Evolutionary conservation across 768 basidiomycete species (phyloP).

Genomic region (Leccinum boreale): DNA sequence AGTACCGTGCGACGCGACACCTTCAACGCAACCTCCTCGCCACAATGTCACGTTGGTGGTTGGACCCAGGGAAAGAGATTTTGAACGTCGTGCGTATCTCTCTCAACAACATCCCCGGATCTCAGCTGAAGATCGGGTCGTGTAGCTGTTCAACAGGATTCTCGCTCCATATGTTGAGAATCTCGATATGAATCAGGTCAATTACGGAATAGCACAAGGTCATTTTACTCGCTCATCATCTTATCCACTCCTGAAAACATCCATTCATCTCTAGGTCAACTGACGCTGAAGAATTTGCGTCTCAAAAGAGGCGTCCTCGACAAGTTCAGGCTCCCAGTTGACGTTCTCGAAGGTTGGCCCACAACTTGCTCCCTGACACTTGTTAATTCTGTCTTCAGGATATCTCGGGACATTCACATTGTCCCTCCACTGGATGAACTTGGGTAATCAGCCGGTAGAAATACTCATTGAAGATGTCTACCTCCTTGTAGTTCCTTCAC

Average conservation of each 20-base stretch:
- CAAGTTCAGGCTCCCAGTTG: conserved; percentile 92
- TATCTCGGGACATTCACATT: conserved; percentile 84
- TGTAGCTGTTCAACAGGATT: conserved; percentile 81
- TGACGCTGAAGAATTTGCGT: conserved; percentile 75
- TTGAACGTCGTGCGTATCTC: conserved; percentile 58
- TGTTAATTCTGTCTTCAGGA: conserved; percentile 42
- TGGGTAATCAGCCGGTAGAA: conserved; percentile 88
- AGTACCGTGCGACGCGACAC: background rate
- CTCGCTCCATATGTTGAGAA: conserved; percentile 96
- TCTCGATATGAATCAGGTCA: conserved; percentile 90
- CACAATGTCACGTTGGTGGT: conserved; percentile 69
- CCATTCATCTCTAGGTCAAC: conserved; percentile 49
- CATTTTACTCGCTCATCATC: conserved; percentile 8
- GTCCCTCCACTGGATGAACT: conserved; percentile 85
- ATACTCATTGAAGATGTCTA: conserved; percentile 92
- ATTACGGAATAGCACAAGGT: conserved; percentile 90
- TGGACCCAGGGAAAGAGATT: conserved; percentile 83
- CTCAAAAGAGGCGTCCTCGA: conserved; percentile 93
- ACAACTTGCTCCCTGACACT: background rate
- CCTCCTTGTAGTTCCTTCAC: conserved; percentile 83
- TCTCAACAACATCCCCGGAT: background rate
- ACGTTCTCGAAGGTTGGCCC: conserved; percentile 81
- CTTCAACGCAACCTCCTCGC: conserved; percentile 7
- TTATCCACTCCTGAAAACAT: conserved; percentile 1
- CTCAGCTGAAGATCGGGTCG: background rate